Evolutionary conservation across 305 asterid species (phyloP), one percentile per base, ranked within the genome.

Genomic region (Solanum chacoense): DNA sequence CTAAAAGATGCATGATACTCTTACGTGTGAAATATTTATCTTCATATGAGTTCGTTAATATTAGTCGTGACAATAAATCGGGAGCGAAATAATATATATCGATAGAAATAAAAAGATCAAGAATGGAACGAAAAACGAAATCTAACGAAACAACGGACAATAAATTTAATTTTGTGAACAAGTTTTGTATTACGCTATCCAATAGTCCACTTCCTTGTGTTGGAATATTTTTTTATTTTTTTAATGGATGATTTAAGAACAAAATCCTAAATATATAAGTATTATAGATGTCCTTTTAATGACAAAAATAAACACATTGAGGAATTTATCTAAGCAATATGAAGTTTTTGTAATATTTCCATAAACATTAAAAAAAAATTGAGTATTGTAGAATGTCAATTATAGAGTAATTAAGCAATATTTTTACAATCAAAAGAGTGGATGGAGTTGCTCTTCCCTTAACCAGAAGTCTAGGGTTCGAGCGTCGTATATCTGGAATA

Each of bases 401-500:
- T 59, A 59, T 59, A 22, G 4, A 59, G 71, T 59, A 59, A 22
- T 59, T 59, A 59, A 59, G 71, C 71, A 59, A 40, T 40, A 40
- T 40, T 1, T 40, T 40, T 40, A 40, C 50, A 0, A 40, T 0
- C 50, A 40, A 40, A 40, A 40, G 50, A 40, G 50, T 4, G 16
- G 16, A 40, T 40, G 50, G 0, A 0, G 6, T 1, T 11, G 6
- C 16, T 11, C 6, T 40, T 40, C 0, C 50, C 16, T 4, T 40
- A 11, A 40, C 2, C 16, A 40, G 2, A 40, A 0, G 0, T 40
- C 16, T 40, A 0, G 50, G 5, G 50, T 40, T 40, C 0, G 50
- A 40, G 50, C 2, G 12, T 3, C 12, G 42, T 37, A 3, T 37
- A 37, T 37, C 0, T 1, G 12, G 12, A 38, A 1, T 38, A 10